Evolutionary conservation across 176 grass and related monocot genomes (phyloP), one percentile per base, ranked within the genome.

Genomic region (Paspalum vaginatum): DNA sequence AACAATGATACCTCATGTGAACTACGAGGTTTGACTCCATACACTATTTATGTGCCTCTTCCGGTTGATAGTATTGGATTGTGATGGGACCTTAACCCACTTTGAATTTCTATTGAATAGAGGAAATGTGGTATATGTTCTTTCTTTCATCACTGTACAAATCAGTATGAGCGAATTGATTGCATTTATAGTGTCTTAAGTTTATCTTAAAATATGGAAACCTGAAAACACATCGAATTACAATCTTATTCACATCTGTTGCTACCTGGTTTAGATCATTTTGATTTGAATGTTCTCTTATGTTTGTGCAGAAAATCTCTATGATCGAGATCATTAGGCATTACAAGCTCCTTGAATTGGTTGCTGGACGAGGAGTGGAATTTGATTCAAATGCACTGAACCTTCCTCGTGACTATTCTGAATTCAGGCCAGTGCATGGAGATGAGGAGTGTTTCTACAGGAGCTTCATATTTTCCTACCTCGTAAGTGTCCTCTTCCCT

Each of bases 381-480:
- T 2, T 65, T 12, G 3, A 52, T 65, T 38, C 49, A 16, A 7
- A 73, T 40, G 61, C 16, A 21, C 6, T 49, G 20, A 5, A 10
- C 20, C 68, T 84, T 61, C 32, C 4, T 43, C 9, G 11, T 51
- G 4, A 0, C 9, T 83, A 74, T 79, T 84, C 61, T 27, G 52
- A 4, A 79, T 45, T 84, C 66, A 73, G 74, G 38, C 81, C 17
- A 2, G 86, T 88, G 27, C 13, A 4, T 59, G 68, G 75, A 79
- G 86, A 88, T 43, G 80, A 75, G 18, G 86, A 88, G 43, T 79
- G 86, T 84, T 88, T 88, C 68, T 79, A 88, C 44, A 84, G 86
- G 75, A 84, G 86, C 75, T 88, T 84, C 80, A 84, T 88, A 74
- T 84, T 83, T 88, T 79, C 75, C 21, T 88, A 88, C 80, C 60